Evolutionary conservation across 805 yeast species (phyloP).

Genomic region (Metschnikowia gelsemii): DNA sequence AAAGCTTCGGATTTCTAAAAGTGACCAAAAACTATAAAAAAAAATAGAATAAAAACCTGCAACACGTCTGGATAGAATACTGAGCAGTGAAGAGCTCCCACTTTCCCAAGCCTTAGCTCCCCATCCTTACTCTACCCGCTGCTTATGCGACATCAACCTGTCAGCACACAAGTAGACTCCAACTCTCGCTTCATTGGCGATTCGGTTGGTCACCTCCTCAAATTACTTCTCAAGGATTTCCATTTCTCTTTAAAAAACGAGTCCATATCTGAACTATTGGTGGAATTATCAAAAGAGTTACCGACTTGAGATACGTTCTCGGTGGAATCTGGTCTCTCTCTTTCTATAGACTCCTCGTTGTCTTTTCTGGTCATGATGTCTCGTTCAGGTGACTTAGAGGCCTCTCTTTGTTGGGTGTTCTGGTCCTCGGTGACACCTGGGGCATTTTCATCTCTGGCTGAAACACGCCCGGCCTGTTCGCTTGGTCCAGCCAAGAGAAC

Average conservation of each 20-base stretch:
- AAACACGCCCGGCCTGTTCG: constrained; percentile 6
- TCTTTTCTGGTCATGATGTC: not conserved
- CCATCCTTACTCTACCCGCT: too few species aligned
- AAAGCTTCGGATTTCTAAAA: too few species aligned
- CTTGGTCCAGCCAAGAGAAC: constrained; percentile 19
- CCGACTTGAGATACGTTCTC: not conserved
- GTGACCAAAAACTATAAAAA: too few species aligned
- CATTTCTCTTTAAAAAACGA: constrained; percentile 15
- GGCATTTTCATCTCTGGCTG: not conserved
- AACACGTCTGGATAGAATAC: too few species aligned
- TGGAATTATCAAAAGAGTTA: constrained; percentile 5
- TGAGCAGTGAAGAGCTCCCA: too few species aligned
- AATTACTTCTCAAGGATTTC: constrained; percentile 8
- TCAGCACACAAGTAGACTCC: too few species aligned
- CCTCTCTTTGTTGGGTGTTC: not conserved
- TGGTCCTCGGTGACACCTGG: not conserved
- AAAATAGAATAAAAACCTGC: too few species aligned
- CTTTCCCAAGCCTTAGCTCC: too few species aligned
- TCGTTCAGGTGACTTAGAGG: not conserved
- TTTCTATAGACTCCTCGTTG: not conserved
- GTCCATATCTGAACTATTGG: constrained; percentile 16
- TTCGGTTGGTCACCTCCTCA: constrained; percentile 11
- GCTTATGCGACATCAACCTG: too few species aligned
- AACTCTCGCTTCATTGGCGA: too few species aligned
- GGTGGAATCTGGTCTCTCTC: not conserved